These are phyloP conservation scores for Suillus brevipes DNA, from an alignment of 768 basidiomycete genomes.

Conservation along the genomic window DNA sequence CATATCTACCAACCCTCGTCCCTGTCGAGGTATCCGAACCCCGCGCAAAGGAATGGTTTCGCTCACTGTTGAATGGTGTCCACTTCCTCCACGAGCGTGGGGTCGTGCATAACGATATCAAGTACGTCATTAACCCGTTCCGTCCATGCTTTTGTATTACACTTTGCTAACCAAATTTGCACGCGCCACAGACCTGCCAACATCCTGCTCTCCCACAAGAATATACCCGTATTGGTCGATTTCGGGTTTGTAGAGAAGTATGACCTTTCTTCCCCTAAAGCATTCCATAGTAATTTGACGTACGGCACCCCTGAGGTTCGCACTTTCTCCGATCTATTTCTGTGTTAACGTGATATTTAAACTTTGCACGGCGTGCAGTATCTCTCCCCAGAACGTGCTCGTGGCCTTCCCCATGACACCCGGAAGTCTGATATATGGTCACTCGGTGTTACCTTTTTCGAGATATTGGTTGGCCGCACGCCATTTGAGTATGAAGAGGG, in stretches of 20 bases:
- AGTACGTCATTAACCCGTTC: constrained; percentile 47
- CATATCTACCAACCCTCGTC: constrained; percentile 80
- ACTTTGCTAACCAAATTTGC: neutral
- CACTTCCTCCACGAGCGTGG: constrained; percentile 83
- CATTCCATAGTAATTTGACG: constrained; percentile 80
- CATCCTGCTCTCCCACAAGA: constrained; percentile 77
- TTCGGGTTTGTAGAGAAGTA: constrained; percentile 96
- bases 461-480: constrained; percentile 89
- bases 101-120: constrained; percentile 93
- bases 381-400: constrained; percentile 88
- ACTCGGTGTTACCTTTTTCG: constrained; percentile 90
- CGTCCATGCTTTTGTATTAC: neutral
- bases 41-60: constrained; percentile 81
- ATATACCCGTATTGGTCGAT: constrained; percentile 88
- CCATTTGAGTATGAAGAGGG: constrained; percentile 85
- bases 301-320: constrained; percentile 90
- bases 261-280: constrained; percentile 57
- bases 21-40: constrained; percentile 85
- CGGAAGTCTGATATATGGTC: constrained; percentile 88
- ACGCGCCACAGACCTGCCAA: constrained; percentile 75
- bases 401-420: constrained; percentile 88
- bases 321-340: constrained; percentile 4
- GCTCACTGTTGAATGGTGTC: constrained; percentile 76
- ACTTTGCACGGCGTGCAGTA: constrained; percentile 52
- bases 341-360: neutral